Base-by-base conservation (phyloP, 2,329 filamentous ascomycete species). In the Penicillium psychrosexuale region DNA sequence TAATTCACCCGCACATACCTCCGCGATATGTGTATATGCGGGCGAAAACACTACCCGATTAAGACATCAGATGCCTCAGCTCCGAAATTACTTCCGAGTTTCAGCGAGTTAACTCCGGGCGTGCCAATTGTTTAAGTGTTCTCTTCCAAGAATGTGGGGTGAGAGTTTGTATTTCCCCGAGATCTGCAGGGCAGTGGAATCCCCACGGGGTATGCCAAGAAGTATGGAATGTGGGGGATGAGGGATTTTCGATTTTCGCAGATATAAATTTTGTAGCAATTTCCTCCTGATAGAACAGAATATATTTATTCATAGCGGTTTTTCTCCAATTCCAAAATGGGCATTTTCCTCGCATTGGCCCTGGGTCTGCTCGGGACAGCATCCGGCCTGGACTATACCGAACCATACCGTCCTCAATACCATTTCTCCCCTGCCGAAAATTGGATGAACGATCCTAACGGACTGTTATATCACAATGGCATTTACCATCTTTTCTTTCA, bases 401-500 rank as follows among this genome's bases (percentile, higher is more conserved):
- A 58, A 19, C 49, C 47, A 19, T 51, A 49, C 30, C 53, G 52
- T 27, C 43, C 51, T n/a, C 58, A 55, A 47, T 53, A 50, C n/a
- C 52, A 58, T 44, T 55, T 57, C 31, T 58, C 49, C 7, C 55
- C 51, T 8, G 30, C 24, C 6, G 31, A 51, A 24, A 47, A 53
- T n/a, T 55, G 47, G 51, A 59, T 55, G 38, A 49, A 57, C 33
- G 66, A 67, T 43, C 66, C 66, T 31, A 61, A 55, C 40, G 64
- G 65, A 1, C 58, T 66, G 8, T 15, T 66, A 27, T 62, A 65
- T 45, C 22, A 47, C 40, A 47, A 59, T 48, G 58, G 55, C 2
- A 50, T 30, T 11, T 64, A 65, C 24, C 64, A 64, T 51, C 27
- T 67, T 11, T 67, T 57, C 48, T 66, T 60, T 37, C 66, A 68